Percentiles rank a stretch among this genome's conserved stretches.
Conservation (phyloP, 1,284 basidiomycete genomes). For the Amylostereum chailletii region DNA sequence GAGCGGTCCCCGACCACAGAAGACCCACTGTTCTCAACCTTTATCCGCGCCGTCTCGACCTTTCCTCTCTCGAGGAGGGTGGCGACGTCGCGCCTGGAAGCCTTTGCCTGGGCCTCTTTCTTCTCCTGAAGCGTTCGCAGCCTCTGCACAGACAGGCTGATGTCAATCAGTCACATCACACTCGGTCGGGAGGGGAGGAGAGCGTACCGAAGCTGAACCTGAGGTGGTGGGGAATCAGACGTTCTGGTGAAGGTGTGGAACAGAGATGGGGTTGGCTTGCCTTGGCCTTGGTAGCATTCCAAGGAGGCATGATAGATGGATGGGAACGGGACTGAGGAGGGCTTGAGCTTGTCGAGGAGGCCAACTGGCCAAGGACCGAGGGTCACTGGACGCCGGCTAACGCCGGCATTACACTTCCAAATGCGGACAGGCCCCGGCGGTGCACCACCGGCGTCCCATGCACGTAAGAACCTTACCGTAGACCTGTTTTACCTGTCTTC, state of each 20-base stretch:
- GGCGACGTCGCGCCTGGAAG: slow-evolving; percentile 71
- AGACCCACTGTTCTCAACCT: slow-evolving; percentile 66
- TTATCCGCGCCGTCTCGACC: slow-evolving; percentile 76
- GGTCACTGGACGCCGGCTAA: too few species aligned
- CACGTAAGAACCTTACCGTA: too few species aligned
- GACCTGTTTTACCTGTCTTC: too few species aligned
- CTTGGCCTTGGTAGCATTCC: slow-evolving; percentile 70
- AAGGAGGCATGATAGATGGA: slow-evolving; percentile 39
- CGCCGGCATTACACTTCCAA: too few species aligned
- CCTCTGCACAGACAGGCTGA: slow-evolving; percentile 84
- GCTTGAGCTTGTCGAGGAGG: too few species aligned
- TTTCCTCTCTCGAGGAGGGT: slow-evolving; percentile 72
- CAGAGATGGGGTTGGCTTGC: slow-evolving; percentile 21
- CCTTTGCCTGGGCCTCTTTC: slow-evolving; percentile 88
- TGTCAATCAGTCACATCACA: slow-evolving; percentile 6
- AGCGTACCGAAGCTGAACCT: slow-evolving; percentile 63
- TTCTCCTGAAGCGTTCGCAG: slow-evolving; percentile 88
- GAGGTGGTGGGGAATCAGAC: slow-evolving; percentile 6
- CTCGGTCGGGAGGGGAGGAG: background rate
- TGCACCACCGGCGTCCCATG: too few species aligned
- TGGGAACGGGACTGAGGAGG: too few species aligned
- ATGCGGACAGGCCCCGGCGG: too few species aligned
- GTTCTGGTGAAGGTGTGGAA: slow-evolving; percentile 3
- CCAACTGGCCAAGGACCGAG: too few species aligned
- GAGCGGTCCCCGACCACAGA: background rate